phyloP scores from a whole-genome alignment of 1,284 basidiomycete species.

The Afroboletus lepidellus region DNA sequence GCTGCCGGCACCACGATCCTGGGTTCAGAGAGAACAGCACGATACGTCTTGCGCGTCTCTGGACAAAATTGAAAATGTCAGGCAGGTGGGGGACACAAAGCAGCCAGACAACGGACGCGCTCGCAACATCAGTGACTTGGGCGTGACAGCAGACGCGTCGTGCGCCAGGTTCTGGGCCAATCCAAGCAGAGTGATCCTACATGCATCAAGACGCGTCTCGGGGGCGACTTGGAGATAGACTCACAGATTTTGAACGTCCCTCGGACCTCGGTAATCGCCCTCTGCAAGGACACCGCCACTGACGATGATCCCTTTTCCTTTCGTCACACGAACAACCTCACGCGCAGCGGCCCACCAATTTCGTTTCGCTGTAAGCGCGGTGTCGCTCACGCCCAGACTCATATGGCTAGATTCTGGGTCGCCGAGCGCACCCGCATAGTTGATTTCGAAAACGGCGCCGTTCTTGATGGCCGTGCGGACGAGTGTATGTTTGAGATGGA shows the following conservation, averaged over 20 bases:
- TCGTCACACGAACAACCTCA: slow-evolving; percentile 73
- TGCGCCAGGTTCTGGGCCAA: slow-evolving; percentile 66
- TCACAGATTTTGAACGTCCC: slow-evolving; percentile 74
- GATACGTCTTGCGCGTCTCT: slow-evolving; percentile 61
- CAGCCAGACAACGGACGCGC: slow-evolving; percentile 55
- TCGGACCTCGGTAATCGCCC: slow-evolving; percentile 62
- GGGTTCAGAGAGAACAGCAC: slow-evolving; percentile 72
- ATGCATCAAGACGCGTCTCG: background rate
- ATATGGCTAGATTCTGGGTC: slow-evolving; percentile 47
- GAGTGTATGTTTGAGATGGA: slow-evolving; percentile 79
- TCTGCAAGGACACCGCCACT: slow-evolving; percentile 60
- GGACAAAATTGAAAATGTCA: background rate
- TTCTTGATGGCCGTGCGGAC: slow-evolving; percentile 80
- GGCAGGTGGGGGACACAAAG: background rate
- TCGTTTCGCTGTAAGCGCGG: slow-evolving; percentile 54
- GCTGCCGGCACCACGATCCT: slow-evolving; percentile 52
- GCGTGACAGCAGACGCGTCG: slow-evolving; percentile 55
- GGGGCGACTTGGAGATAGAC: slow-evolving; percentile 20
- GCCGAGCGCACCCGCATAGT: slow-evolving; percentile 69
- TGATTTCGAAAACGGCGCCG: slow-evolving; percentile 82
- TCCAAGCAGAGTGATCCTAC: slow-evolving; percentile 63
- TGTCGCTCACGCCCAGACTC: slow-evolving; percentile 51
- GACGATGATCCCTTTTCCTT: slow-evolving; percentile 70
- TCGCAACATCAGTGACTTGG: slow-evolving; percentile 66
- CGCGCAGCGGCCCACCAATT: slow-evolving; percentile 82